A percentile compares a stretch with the other conserved stretches of the same genome.
Conservation (phyloP, 2,329 filamentous ascomycete genomes). For the Fusarium sp. region DNA sequence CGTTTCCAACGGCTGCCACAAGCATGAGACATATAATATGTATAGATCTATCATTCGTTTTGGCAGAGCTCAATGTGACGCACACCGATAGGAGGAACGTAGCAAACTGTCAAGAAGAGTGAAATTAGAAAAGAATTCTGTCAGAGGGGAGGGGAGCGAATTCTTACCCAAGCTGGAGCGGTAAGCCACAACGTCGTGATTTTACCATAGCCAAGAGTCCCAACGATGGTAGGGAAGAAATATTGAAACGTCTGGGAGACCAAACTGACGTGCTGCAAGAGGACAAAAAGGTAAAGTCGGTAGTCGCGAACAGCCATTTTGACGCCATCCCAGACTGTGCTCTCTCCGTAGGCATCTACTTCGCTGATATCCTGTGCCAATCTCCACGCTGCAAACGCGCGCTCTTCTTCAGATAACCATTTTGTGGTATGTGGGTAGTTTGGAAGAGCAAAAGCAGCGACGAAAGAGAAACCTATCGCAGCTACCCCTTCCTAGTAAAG, state of each 20-base stretch:
- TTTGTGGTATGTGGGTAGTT: conserved; percentile 66
- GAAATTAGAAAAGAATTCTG: not conserved
- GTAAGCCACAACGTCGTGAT: conserved; percentile 70
- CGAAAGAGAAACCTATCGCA: conserved; percentile 55
- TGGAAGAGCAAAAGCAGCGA: conserved; percentile 58
- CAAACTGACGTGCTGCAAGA: conserved; percentile 66
- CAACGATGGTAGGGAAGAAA: conserved; percentile 74
- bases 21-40: conserved; percentile 68
- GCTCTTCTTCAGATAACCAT: conserved; percentile 65
- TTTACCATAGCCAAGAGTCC: conserved; percentile 69
- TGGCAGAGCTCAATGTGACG: conserved; percentile 68
- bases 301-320: conserved; percentile 63
- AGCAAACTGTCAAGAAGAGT: conserved; percentile 52
- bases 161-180: conserved; percentile 66
- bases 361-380: conserved; percentile 63
- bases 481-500: conserved; percentile 54
- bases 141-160: rapidly evolving
- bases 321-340: conserved; percentile 60
- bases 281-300: conserved; percentile 65
- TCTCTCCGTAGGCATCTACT: conserved; percentile 55
- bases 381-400: conserved; percentile 65
- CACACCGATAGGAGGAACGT: conserved; percentile 67
- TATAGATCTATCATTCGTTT: conserved; percentile 66
- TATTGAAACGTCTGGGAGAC: conserved; percentile 71
- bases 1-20: conserved; percentile 65